phyloP scores from a whole-genome alignment of 2,329 filamentous ascomycete genomes.

The Byssochlamys sp. region DNA sequence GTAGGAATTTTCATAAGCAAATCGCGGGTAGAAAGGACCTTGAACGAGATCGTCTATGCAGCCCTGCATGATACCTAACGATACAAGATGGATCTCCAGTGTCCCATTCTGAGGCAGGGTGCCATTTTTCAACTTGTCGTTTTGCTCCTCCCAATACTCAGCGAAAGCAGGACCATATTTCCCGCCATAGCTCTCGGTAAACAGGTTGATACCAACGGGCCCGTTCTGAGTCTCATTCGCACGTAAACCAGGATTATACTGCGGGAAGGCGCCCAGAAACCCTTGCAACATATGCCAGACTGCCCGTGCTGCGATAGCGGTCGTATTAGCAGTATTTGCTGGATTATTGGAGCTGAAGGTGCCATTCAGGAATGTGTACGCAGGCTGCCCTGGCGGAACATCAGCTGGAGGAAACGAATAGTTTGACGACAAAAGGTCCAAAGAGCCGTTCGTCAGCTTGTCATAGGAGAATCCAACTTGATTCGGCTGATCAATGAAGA shows the following conservation, averaged over 20 bases:
- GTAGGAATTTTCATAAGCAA: conserved; percentile 45
- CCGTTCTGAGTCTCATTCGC: neutral
- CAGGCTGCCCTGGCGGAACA: conserved; percentile 16
- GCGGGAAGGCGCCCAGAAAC: conserved; percentile 41
- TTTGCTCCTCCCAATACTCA: conserved; percentile 51
- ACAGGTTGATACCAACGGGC: conserved; percentile 38
- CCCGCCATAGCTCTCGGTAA: conserved; percentile 64
- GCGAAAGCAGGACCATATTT: conserved; percentile 60
- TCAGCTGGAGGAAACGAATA: conserved; percentile 20
- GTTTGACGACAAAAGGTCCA: conserved; percentile 26
- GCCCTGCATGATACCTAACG: conserved; percentile 63
- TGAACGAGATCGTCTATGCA: conserved; percentile 58
- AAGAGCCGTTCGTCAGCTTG: conserved; percentile 31
- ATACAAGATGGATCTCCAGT: conserved; percentile 50
- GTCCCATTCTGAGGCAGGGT: conserved; percentile 42
- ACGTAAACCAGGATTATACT: conserved; percentile 4
- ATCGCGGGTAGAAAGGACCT: conserved; percentile 28
- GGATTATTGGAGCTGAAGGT: conserved; percentile 52
- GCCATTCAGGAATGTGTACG: conserved; percentile 45
- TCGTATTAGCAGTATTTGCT: conserved; percentile 15
- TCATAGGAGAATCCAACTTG: conserved; percentile 45
- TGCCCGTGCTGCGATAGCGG: conserved; percentile 38
- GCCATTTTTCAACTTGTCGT: conserved; percentile 43
- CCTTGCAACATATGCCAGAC: conserved; percentile 47
- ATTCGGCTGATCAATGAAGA: conserved; percentile 40